Base-by-base conservation (phyloP, 106 monocot genomes). In the Phalaenopsis equestris region DNA sequence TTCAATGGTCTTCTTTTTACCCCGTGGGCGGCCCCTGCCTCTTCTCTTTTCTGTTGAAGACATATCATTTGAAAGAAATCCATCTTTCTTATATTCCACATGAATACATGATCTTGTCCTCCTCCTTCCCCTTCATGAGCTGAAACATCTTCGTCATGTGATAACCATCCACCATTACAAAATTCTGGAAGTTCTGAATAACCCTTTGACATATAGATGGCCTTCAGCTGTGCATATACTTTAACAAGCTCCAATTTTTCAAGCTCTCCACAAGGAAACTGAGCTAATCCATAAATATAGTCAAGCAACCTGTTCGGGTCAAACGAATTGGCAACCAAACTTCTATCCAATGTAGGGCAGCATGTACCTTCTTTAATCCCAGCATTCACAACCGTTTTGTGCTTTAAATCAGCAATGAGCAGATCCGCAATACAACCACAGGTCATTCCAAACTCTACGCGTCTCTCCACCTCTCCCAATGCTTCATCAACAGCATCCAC, bases 381-480 rank as follows among this genome's bases (percentile, higher is more conserved):
- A 56, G 91, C 87, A 84, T 92, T 93, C 56, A 90, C 91, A 84
- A 90, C 49, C 56, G 72, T 67, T 43, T 83, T 75, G 57, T 67
- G 15, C 77, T 82, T 93, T 5, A 88, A 61, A 48, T 64, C 42
- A 61, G 68, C 75, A 76, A 75, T 56, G 23, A 72, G 56, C 38
- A 72, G 75, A 81, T 79, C 81, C 48, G 56, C 67, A 56, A 80
- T 49, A 76, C 91, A 94, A 55, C 14, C 10, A 72, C 91, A 96
- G 12, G 84, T 78, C 87, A 91, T 67, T 5, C 85, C 88, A 77
- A 85, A 30, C 77, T 82, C 86, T 36, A 90, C 79, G 37, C 88
- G 88, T 81, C 93, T 85, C 14, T 91, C 84, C 1, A 89, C 87
- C 70, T 96, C 96, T 5, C 21, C 79, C 73, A 95, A 56, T 45